phyloP scores from a whole-genome alignment of 306 rosid species.

The Carpinus viminea region DNA sequence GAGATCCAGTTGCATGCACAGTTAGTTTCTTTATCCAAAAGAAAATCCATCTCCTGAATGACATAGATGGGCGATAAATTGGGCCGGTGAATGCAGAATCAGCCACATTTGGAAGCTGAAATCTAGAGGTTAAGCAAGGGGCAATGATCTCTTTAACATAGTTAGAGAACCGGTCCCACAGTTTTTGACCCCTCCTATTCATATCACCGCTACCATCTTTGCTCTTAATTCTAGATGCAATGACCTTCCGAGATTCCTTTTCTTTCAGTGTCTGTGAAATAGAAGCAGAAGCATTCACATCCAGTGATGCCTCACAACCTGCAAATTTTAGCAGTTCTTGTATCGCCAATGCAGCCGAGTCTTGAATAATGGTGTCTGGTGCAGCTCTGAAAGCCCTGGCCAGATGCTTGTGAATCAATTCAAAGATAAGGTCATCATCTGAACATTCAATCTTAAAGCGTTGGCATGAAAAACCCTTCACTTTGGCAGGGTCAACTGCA shows the following conservation, averaged over 20 bases:
- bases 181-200: constrained; percentile 82
- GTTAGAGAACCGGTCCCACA: constrained; percentile 92
- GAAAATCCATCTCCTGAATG: constrained; percentile 89
- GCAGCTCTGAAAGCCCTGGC: constrained; percentile 97
- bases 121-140: constrained; percentile 92
- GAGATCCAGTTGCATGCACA: constrained; percentile 85
- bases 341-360: constrained; percentile 97
- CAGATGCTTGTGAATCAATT: constrained; percentile 91
- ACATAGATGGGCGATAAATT: constrained; percentile 73
- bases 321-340: constrained; percentile 95
- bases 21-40: constrained; percentile 83
- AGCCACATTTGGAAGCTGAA: constrained; percentile 74
- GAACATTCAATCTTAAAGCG: constrained; percentile 94
- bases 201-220: constrained; percentile 41
- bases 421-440: constrained; percentile 93
- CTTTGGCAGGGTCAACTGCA: constrained; percentile 98
- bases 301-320: constrained; percentile 91
- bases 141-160: constrained; percentile 97
- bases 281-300: constrained; percentile 66
- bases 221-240: constrained; percentile 39
- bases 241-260: constrained; percentile 26
- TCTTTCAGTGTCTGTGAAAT: constrained; percentile 43
- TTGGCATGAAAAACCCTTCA: constrained; percentile 68
- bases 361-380: constrained; percentile 90
- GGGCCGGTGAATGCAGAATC: constrained; percentile 69